A percentile compares a stretch with the other conserved stretches of the same genome.
These are phyloP conservation scores for Dentiscutata heterogama DNA, from an alignment of 371 early-diverging fungal genomes.

Conservation along the genomic window DNA sequence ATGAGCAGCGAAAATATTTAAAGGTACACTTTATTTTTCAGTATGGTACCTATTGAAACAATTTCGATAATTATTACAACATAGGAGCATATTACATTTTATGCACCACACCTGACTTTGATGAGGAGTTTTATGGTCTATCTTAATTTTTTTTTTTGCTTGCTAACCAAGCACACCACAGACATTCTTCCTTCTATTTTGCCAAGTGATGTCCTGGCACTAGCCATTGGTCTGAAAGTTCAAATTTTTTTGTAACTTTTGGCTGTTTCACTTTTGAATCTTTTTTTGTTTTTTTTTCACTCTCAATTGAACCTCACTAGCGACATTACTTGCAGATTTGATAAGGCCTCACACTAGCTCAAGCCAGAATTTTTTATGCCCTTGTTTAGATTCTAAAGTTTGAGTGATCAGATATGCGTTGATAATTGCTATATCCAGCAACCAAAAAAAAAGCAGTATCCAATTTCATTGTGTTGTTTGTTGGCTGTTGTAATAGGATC, in stretches of 20 bases:
- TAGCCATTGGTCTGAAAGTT: neutral
- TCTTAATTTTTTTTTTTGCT: neutral
- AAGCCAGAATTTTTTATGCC: neutral
- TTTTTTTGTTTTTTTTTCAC: too few species aligned
- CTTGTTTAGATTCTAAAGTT: slow-evolving; percentile 2
- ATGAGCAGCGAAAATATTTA: too few species aligned
- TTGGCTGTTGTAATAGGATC: slow-evolving; percentile 48
- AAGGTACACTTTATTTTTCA: neutral
- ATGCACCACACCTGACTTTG: neutral
- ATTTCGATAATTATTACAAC: neutral
- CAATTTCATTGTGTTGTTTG: slow-evolving; percentile 42
- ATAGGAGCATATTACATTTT: neutral
- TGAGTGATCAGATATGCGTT: slow-evolving; percentile 45
- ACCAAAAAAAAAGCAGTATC: slow-evolving; percentile 47
- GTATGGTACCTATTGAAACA: neutral
- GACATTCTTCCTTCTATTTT: neutral
- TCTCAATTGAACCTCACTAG: neutral
- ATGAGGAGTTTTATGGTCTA: neutral
- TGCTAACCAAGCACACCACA: neutral
- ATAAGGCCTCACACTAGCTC: slow-evolving; percentile 6
- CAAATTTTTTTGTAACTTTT: slow-evolving; percentile 9
- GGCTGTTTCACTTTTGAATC: neutral
- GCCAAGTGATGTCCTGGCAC: neutral
- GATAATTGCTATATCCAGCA: slow-evolving; percentile 47
- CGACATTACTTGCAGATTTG: neutral